A percentile compares a stretch with the other conserved stretches of the same genome.
Conservation (phyloP, 1,139 yeast genomes). For the Blastobotrys ciferrii region DNA sequence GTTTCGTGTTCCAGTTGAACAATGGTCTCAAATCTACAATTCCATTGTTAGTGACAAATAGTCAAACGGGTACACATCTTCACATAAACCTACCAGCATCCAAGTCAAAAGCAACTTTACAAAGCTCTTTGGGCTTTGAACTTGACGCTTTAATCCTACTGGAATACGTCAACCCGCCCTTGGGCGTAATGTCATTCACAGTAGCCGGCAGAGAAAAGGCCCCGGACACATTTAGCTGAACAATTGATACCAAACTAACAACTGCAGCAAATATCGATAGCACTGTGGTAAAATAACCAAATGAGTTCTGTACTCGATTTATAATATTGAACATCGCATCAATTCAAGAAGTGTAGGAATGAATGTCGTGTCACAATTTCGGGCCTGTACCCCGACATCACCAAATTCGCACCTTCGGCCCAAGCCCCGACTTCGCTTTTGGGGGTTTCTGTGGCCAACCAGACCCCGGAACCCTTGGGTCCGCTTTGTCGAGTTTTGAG, state of each 20-base stretch:
- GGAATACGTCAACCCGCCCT: slow-evolving; percentile 15
- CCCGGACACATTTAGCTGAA: slow-evolving; percentile 32
- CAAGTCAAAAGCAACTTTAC: slow-evolving; percentile 68
- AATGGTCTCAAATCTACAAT: slow-evolving; percentile 60
- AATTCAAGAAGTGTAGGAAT: neutral
- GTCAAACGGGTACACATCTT: neutral
- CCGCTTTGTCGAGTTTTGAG: no score
- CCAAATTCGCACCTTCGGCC: neutral
- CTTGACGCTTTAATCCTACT: slow-evolving; percentile 38
- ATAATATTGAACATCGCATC: slow-evolving; percentile 16
- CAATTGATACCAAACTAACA: slow-evolving; percentile 30
- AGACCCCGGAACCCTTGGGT: no score
- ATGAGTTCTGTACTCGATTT: slow-evolving; percentile 30
- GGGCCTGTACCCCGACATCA: neutral
- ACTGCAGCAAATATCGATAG: slow-evolving; percentile 29
- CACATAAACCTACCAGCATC: slow-evolving; percentile 38
- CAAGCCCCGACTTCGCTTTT: neutral
- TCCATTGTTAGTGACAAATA: slow-evolving; percentile 2
- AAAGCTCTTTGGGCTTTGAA: slow-evolving; percentile 74
- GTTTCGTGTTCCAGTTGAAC: slow-evolving; percentile 97
- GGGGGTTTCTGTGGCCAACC: neutral
- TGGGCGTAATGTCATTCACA: slow-evolving; percentile 28
- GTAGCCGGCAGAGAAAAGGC: slow-evolving; percentile 29
- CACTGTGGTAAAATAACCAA: slow-evolving; percentile 34
- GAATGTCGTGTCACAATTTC: neutral